Evolutionary conservation across 768 basidiomycete species (phyloP), one percentile per base, ranked within the genome.

Genomic region (Macrocybe gigantea): DNA sequence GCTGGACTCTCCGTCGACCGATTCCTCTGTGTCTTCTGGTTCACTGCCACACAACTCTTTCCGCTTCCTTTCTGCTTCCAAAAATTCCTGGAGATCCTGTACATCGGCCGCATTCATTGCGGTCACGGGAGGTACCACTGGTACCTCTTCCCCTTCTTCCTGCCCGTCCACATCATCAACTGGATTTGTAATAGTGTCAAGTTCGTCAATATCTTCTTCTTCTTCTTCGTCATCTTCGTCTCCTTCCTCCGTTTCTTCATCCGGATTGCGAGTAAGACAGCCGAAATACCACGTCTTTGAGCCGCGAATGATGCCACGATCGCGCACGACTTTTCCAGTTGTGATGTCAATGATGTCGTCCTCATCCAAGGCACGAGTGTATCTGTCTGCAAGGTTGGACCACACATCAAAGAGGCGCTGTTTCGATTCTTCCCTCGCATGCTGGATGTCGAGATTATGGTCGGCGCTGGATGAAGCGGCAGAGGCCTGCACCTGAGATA

Each of bases 281-380:
- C 85, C 85, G 56, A 87, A 74, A 8, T 70, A 61, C 53, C 70
- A 72, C 33, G 64, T 69, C 42, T 63, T 62, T 15, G 64, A 57
- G 11, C 70, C 63, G 40, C 78, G 75, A 37, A 86, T 65, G 3
- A 86, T 74, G 1, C 88, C 88, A 49, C 85, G 77, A 61, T 91
- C 85, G 56, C 78, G 80, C 49, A 87, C 68, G 37, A 91, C 70
- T 51, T 75, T 62, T 8, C 73, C 76, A 8, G 78, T 80, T 47
- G 70, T 66, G 2, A 92, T 66, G 57, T 90, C 83, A 32, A 91
- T 71, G 40, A 90, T 82, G 60, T 92, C 88, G 62, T 91, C 88
- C 57, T 90, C 82, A 54, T 87, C 85, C 35, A 88, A 65, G 38
- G 74, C 72, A 44, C 78, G 73, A 33, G 76, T 72, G 59, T 89